Percentiles rank a stretch among this genome's conserved stretches.
Conservation (phyloP, 1,139 yeast genomes). For the Meyerozyma elateridarum region DNA sequence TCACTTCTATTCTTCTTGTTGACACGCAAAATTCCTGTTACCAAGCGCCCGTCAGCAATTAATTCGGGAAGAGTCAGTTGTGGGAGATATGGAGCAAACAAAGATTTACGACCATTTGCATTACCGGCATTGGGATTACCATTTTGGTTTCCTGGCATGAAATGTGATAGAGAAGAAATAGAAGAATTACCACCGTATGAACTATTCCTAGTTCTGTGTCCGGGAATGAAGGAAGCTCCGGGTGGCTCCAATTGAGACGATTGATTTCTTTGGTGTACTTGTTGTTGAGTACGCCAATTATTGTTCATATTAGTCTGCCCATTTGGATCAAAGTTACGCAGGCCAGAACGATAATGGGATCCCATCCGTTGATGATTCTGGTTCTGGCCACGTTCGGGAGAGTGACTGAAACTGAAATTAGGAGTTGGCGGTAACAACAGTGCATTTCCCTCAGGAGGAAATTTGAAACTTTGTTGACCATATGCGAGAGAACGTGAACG, state of each 20-base stretch:
- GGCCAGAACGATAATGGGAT: conserved; percentile 52
- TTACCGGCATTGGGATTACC: conserved; percentile 28
- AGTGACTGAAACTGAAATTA: conserved; percentile 33
- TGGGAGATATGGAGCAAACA: conserved; percentile 94
- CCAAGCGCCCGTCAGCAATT: conserved; percentile 84
- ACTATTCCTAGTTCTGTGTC: conserved; percentile 66
- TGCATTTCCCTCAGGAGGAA: conserved; percentile 31
- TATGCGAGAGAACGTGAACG: conserved; percentile 39
- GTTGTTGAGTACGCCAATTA: conserved; percentile 58
- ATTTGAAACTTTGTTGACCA: conserved; percentile 43
- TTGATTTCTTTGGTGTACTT: conserved; percentile 21
- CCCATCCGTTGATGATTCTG: conserved; percentile 22
- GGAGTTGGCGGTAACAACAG: conserved; percentile 45
- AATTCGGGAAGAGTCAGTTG: conserved; percentile 89
- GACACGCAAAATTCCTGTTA: conserved; percentile 87
- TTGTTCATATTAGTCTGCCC: conserved; percentile 43
- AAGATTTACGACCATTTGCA: conserved; percentile 56
- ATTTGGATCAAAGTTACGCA: conserved; percentile 52
- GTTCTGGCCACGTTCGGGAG: conserved; percentile 32
- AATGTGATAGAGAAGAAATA: conserved; percentile 52
- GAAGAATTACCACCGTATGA: conserved; percentile 63
- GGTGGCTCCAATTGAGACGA: conserved; percentile 45
- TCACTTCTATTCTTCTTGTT: conserved; percentile 95
- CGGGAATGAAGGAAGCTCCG: conserved; percentile 58
- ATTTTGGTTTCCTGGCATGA: conserved; percentile 26